A percentile compares a stretch with the other conserved stretches of the same genome.
Conservation (phyloP, 371 early-diverging fungal genomes). For the Mortierella sp. region DNA sequence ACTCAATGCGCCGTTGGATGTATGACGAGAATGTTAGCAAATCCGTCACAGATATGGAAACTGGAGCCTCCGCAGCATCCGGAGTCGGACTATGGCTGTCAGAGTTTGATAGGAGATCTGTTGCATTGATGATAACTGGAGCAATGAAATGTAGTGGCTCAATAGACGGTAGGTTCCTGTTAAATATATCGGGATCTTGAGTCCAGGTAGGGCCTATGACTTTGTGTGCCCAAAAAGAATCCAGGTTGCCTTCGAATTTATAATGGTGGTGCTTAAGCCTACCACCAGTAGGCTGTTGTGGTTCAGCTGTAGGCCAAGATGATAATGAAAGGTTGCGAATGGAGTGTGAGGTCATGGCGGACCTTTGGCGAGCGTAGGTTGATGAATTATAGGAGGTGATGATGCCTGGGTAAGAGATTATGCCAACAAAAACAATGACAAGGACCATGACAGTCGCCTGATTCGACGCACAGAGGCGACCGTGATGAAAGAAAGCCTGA, state of each 20-base stretch:
- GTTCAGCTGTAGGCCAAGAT: conserved; percentile 23
- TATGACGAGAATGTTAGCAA: conserved; percentile 20
- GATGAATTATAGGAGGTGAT: conserved; percentile 49
- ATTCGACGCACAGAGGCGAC: conserved; percentile 69
- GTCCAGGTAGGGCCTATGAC: conserved; percentile 45
- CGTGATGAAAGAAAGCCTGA: conserved; percentile 73
- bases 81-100: background rate
- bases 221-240: conserved; percentile 32
- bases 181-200: conserved; percentile 36
- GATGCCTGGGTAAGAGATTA: conserved; percentile 67
- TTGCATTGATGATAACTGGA: conserved; percentile 48
- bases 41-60: conserved; percentile 12
- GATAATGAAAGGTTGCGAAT: conserved; percentile 42
- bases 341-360: conserved; percentile 55
- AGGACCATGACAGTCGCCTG: conserved; percentile 62
- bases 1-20: conserved; percentile 34
- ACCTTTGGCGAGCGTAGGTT: conserved; percentile 32
- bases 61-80: background rate
- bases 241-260: conserved; percentile 56
- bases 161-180: conserved; percentile 20
- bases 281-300: conserved; percentile 40
- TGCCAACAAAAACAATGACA: conserved; percentile 63
- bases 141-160: conserved; percentile 41
- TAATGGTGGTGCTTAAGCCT: conserved; percentile 19
- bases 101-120: conserved; percentile 6